Conservation (phyloP, 495 filamentous ascomycete species). For the Jackrogersella multiformis region DNA sequence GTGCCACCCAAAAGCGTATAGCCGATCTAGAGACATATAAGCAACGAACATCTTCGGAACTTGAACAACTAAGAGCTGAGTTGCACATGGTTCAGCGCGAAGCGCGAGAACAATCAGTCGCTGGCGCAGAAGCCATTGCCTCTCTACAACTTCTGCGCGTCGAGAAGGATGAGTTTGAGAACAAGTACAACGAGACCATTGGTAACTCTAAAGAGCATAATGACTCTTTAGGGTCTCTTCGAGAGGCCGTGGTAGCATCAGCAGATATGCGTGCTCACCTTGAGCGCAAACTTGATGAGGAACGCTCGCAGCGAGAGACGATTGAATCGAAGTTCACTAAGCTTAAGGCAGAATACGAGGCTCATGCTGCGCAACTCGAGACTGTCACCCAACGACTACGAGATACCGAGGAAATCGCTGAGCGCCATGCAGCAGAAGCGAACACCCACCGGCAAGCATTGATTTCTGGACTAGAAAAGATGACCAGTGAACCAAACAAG, state of each 20-base stretch:
- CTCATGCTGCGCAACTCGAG: slow-evolving; percentile 81
- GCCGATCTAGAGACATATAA: slow-evolving; percentile 82
- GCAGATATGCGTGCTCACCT: slow-evolving; percentile 76
- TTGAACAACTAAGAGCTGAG: slow-evolving; percentile 85
- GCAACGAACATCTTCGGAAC: slow-evolving; percentile 80
- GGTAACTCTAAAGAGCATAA: slow-evolving; percentile 74
- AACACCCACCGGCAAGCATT: slow-evolving; percentile 85
- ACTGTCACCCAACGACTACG: slow-evolving; percentile 74
- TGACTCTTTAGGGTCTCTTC: slow-evolving; percentile 76
- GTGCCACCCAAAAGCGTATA: slow-evolving; percentile 82
- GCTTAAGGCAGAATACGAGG: slow-evolving; percentile 85
- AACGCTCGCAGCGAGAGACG: slow-evolving; percentile 75
- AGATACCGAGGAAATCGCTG: slow-evolving; percentile 91
- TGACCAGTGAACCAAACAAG: slow-evolving; percentile 61
- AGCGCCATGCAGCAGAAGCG: slow-evolving; percentile 87
- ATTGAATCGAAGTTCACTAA: slow-evolving; percentile 82
- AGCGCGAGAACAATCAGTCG: slow-evolving; percentile 79
- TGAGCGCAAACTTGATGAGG: slow-evolving; percentile 85
- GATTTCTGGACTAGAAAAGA: slow-evolving; percentile 80
- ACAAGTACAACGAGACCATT: slow-evolving; percentile 72
- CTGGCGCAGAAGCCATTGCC: slow-evolving; percentile 77
- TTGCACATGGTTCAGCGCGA: slow-evolving; percentile 78
- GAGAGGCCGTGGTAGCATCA: slow-evolving; percentile 81
- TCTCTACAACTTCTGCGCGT: slow-evolving; percentile 75
- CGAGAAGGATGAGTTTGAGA: slow-evolving; percentile 82